Conservation (phyloP, 305 asterid species). For the Fraxinus nigra region DNA sequence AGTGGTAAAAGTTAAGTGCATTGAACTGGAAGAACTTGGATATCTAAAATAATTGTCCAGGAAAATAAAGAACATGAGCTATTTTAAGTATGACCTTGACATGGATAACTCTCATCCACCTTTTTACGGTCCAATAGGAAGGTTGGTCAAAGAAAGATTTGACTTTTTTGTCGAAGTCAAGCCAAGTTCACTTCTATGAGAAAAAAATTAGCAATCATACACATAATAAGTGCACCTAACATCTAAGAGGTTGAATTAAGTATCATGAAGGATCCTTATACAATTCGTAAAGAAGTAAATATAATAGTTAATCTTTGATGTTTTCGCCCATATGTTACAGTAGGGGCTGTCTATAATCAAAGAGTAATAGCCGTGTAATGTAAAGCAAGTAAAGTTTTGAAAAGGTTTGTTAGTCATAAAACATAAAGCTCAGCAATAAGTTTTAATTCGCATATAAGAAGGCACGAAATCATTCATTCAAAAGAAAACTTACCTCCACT, state of each 20-base stretch:
- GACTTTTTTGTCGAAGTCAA: neutral
- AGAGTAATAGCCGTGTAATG: neutral
- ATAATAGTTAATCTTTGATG: neutral
- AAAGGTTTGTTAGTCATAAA: neutral
- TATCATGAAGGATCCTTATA: neutral
- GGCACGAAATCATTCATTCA: neutral
- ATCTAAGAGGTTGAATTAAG: neutral
- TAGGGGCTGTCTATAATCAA: neutral
- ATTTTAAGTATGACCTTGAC: neutral
- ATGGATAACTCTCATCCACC: neutral
- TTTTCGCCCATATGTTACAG: neutral
- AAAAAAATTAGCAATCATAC: neutral
- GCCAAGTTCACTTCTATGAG: neutral
- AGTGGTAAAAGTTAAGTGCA: neutral
- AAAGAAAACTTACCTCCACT: slow-evolving; percentile 27
- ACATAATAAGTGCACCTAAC: neutral
- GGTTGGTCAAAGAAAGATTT: neutral
- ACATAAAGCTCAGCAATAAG: neutral
- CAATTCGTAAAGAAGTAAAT: neutral
- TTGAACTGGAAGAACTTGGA: neutral
- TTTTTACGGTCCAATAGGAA: neutral
- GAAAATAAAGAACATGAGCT: neutral
- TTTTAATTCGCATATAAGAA: neutral
- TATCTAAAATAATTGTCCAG: neutral
- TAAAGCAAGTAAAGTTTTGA: neutral